Evolutionary conservation across 768 basidiomycete genomes (phyloP), one percentile per base, ranked within the genome.

Genomic region (Pseudohyphozyma bogoriensis): DNA sequence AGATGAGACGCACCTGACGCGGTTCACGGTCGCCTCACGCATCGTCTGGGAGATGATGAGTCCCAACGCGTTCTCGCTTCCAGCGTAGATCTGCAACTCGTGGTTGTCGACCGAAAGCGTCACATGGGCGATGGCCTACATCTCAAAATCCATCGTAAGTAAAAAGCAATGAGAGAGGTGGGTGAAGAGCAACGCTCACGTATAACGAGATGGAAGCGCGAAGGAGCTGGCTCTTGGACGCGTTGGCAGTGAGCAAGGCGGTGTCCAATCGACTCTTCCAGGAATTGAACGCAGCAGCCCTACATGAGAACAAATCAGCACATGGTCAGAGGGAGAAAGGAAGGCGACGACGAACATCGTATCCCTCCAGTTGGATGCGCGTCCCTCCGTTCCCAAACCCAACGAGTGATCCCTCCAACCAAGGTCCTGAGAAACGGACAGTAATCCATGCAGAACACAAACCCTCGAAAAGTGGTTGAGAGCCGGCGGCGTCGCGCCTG

Each of bases 71-170:
- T 58, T 59, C 26, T 59, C 58, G n/a, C 60, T 60, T 13, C 69
- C 69, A 18, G 67, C 69, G 51, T 64, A 70, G 51, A 70, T 68
- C 32, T 68, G 66, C 36, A 18, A 54, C 60, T 70, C 69, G 56
- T 68, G 64, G 44, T 66, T 63, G 60, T 70, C 69, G 49, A 70
- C 64, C 32, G 61, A 60, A 54, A 70, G 60, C 4, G 69, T 68
- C 53, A 65, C 59, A 39, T 69, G 68, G 1, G 68, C 68, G 36
- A 52, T 29, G 16, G 51, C 51, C 24, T 52, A 24, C 24, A 29
- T 9, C 15, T 12, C 4, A 16, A 51, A 4, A n/a, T 6, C 24
- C 7, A 46, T n/a, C 22, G 6, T 51, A 5, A 12, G 22, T 11
- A 36, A 2, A 20, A 12, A 18, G 13, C 10, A 12, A n/a, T 12